Evolutionary conservation across 2,329 filamentous ascomycete genomes (phyloP).

Genomic region (Spiromastix sp.): DNA sequence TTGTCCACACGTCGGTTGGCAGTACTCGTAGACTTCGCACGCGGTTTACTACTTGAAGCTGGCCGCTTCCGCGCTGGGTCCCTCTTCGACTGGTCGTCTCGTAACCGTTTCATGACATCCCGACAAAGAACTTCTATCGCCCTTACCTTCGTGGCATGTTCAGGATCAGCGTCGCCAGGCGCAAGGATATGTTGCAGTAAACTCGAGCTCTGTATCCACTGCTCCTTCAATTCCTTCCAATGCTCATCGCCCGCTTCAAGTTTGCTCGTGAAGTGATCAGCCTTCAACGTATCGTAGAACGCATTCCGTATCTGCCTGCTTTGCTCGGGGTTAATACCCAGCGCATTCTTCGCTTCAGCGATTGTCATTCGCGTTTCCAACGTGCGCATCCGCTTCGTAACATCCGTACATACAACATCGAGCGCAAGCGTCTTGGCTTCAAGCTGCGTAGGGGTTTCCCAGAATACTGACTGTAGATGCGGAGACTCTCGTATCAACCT

Average conservation of each 20-base stretch:
- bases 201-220: slow-evolving; percentile 53
- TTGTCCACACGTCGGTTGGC: background rate
- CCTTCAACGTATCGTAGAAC: slow-evolving; percentile 56
- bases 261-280: slow-evolving; percentile 60
- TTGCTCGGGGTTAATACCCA: slow-evolving; percentile 59
- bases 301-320: slow-evolving; percentile 54
- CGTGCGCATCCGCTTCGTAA: slow-evolving; percentile 67
- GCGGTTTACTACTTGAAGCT: slow-evolving; percentile 12
- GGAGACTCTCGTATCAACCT: slow-evolving; percentile 53
- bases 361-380: slow-evolving; percentile 58
- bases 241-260: slow-evolving; percentile 60
- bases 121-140: slow-evolving; percentile 62
- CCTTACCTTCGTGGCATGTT: slow-evolving; percentile 46
- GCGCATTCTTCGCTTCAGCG: slow-evolving; percentile 60
- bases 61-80: slow-evolving; percentile 38
- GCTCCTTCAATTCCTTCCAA: slow-evolving; percentile 59
- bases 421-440: slow-evolving; percentile 59
- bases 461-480: slow-evolving; percentile 54
- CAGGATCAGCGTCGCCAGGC: slow-evolving; percentile 41
- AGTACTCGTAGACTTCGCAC: background rate
- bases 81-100: slow-evolving; percentile 54
- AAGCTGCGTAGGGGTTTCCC: slow-evolving; percentile 45
- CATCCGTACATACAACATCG: slow-evolving; percentile 70
- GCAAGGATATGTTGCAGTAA: slow-evolving; percentile 47
- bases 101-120: slow-evolving; percentile 67